phyloP scores from a whole-genome alignment of 352 stramenopile species.

The Pythium guiyangense region DNA sequence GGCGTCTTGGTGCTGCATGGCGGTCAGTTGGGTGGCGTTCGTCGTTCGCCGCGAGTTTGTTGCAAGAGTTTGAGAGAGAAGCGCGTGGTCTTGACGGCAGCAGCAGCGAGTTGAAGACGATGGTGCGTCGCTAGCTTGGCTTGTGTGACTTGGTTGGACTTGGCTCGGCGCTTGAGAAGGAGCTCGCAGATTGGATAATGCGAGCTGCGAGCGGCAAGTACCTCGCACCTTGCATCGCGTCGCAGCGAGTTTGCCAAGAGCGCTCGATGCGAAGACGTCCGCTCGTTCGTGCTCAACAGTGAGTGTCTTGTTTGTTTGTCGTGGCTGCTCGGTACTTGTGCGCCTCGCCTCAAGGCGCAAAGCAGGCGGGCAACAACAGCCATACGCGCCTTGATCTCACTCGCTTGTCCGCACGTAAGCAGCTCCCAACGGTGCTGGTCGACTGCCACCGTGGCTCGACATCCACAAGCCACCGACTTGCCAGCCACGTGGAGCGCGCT shows the following conservation, averaged over 20 bases:
- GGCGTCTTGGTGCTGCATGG: constrained; percentile 5
- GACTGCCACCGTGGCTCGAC: background rate
- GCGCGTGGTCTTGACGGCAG: no score
- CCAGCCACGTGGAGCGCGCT: constrained; percentile 7
- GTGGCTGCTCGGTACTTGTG: no score
- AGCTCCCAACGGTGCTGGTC: background rate
- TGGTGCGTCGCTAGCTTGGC: no score
- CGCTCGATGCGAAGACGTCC: no score
- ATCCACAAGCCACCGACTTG: background rate
- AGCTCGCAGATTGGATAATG: constrained; percentile 7
- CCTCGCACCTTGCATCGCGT: background rate
- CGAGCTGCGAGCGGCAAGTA: background rate
- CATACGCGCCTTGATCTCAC: no score
- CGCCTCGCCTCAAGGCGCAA: no score
- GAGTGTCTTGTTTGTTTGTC: no score
- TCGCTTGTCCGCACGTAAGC: background rate
- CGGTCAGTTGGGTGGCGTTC: background rate
- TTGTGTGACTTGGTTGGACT: background rate
- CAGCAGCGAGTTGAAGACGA: no score
- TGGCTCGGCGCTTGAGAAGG: background rate
- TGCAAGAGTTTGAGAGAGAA: background rate
- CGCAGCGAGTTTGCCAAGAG: background rate
- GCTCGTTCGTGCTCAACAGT: no score
- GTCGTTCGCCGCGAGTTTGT: background rate
- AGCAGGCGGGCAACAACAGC: no score